Base-by-base conservation (phyloP, 108 stramenopile genomes). In the Chaetoceros tenuissimus region DNA sequence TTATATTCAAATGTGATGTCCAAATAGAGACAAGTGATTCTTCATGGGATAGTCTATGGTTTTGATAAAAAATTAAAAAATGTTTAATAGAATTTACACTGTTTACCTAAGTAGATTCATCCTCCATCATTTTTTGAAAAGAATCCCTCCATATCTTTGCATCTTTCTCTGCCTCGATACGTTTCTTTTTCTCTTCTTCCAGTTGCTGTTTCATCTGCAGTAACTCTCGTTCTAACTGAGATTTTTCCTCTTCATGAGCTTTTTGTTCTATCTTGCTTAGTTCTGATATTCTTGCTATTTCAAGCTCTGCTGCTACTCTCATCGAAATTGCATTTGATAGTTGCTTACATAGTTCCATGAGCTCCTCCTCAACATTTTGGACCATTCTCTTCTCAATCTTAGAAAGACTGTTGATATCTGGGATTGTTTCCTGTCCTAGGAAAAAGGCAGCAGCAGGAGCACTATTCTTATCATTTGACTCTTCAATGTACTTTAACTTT, bases 241-340 rank as follows among this genome's bases (percentile, higher is more conserved):
- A 40, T 40, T 10, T 40, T 40, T 40, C 34, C 8, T 40, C 13
- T 5, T 40, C 34, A 13, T 40, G 34, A 10, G 34, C 34, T 40
- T 40, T 5, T 13, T 40, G 31, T 59, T 82, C 78, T 7, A 73
- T 25, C 46, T 80, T 66, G 31, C 60, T 46, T 22, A 53, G 63
- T 20, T 84, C 71, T 48, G 81, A 78, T 23, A 90, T 43, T 23
- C 84, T 67, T 2, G 52, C 34, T 3, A 81, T 68, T 62, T 90
- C 84, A 13, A 73, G 26, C 44, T 71, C 68, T 45, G 76, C 70
- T 7, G 48, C 24, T 19, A 82, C 85, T 49, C 73, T 77, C 2
- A 71, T 51, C 21, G 71, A 58, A 29, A 86, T 83, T 62, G 85
- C 84, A 28, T 60, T 60, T 2, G 80, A 74, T 26, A 90, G 81